Base-by-base conservation (phyloP, 352 stramenopile species). In the Aphanomyces stellatus region DNA sequence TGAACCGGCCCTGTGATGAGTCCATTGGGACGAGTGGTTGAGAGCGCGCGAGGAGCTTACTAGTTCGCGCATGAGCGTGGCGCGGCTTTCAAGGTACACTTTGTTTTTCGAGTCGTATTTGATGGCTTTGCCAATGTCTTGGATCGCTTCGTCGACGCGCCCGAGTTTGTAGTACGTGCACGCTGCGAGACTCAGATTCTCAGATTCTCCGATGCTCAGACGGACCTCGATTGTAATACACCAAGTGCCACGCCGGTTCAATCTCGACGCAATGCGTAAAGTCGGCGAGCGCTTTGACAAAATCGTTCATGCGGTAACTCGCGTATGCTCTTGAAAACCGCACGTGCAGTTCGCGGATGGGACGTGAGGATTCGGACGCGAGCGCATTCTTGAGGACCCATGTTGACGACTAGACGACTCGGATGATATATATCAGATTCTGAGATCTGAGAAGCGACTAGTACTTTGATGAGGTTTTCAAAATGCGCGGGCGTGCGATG, bases 21-120 rank as follows among this genome's bases (percentile, higher is more conserved):
- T 85, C 76, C 31, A 86, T 86, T 34, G 4, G 27, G 25, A 42
- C 51, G 30, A 22, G 15, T n/a, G n/a, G n/a, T n/a, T n/a, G n/a
- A n/a, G n/a, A n/a, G n/a, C n/a, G n/a, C n/a, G n/a, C n/a, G n/a
- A 31, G 25, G 15, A 43, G 8, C 55, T 27, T n/a, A 67, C 60
- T 15, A 30, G 25, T 57, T 53, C 60, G n/a, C 60, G 60, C 60
- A 77, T 68, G 41, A 90, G 70, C 10, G 76, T 71, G 10, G 80
- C 82, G 33, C 82, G 77, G 69, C 78, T 88, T 65, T 90, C 82
- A 41, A 88, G 65, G 51, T 76, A 88, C 11, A 86, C 64, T 37
- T 71, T 56, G 61, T 87, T 90, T 63, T 84, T 87, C 51, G 71
- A 74, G 69, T 90, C 80, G 8, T 86, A 72, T 49, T 90, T 87